Evolutionary conservation across 1,139 yeast genomes (phyloP), one percentile per base, ranked within the genome.

Genomic region (Protomyces inundatus): DNA sequence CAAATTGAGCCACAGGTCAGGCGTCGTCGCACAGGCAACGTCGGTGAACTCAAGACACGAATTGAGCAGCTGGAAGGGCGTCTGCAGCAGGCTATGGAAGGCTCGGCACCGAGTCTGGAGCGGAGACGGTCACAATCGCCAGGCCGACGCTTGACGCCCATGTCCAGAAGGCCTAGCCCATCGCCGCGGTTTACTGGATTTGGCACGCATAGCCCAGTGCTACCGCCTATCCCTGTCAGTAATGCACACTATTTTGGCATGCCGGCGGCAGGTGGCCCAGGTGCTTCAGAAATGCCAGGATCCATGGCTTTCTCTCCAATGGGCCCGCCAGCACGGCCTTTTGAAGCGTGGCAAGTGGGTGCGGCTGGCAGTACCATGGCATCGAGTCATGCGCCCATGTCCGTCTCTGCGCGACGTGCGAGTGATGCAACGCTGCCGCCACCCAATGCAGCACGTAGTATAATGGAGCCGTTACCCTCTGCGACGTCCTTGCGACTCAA

Each of bases 41-140:
- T 48, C n/a, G 52, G 56, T 2, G 56, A 58, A 10, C 53, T 58
- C 23, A 51, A 52, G 40, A 56, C 62, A 14, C 55, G 62, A 6
- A 55, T 58, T 16, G 62, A 58, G 30, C 62, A 58, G 36, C 62
- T 58, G 12, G 62, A 58, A 34, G 56, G 45, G 34, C 23, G 36
- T 14, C 36, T 58, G 42, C 45, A 55, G 30, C 33, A 35, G 6
- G 40, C 61, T 5, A 42, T 42, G 48, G 48, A 42, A n/a, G 48
- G 48, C 3, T 1, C 23, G 23, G 23, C 23, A 23, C 48, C 48
- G 16, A 5, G n/a, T 6, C 33, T 6, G 16, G 48, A 42, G 23
- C 48, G 48, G 5, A 23, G 32, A 10, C 48, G 32, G 16, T 42
- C 48, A 5, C 5, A n/a, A 16, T 42, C 48, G 9, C 48, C 48